These are phyloP conservation scores for Neltuma alba DNA, from an alignment of 306 rosid genomes.

Conservation along the genomic window DNA sequence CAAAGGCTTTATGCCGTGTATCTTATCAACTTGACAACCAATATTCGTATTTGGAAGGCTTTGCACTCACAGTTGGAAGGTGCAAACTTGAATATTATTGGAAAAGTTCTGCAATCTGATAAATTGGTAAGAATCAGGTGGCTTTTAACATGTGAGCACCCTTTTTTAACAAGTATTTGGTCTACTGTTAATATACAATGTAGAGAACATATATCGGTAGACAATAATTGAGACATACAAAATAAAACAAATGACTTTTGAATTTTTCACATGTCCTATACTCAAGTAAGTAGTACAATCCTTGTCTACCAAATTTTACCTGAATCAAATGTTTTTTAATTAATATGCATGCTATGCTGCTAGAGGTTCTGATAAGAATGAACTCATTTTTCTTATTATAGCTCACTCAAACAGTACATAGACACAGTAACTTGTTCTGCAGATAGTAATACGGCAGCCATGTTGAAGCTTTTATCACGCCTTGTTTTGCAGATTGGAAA, in stretches of 20 bases:
- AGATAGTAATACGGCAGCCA: not conserved
- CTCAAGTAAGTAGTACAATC: not conserved
- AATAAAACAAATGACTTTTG: not conserved
- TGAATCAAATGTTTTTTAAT: not conserved
- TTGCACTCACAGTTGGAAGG: not conserved
- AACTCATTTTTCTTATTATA: not conserved
- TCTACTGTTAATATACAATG: too few species aligned
- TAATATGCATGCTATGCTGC: not conserved
- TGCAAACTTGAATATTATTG: constrained; percentile 33
- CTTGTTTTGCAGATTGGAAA: constrained; percentile 43
- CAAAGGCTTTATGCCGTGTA: not conserved
- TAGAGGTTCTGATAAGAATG: not conserved
- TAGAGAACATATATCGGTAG: not conserved
- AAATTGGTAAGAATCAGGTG: constrained; percentile 39
- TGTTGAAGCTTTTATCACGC: constrained; percentile 3
- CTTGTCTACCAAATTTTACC: not conserved
- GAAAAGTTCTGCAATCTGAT: constrained; percentile 39
- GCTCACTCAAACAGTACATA: not conserved
- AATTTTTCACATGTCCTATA: not conserved
- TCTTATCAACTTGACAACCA: constrained; percentile 26
- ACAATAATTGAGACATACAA: not conserved
- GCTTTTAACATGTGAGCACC: not conserved
- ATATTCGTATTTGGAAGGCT: constrained; percentile 30
- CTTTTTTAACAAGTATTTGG: not conserved
- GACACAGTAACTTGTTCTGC: not conserved